A percentile compares a stretch with the other conserved stretches of the same genome.
Evolutionary conservation across 768 basidiomycete species (phyloP).

Genomic region (Leccinum subtestaceum): DNA sequence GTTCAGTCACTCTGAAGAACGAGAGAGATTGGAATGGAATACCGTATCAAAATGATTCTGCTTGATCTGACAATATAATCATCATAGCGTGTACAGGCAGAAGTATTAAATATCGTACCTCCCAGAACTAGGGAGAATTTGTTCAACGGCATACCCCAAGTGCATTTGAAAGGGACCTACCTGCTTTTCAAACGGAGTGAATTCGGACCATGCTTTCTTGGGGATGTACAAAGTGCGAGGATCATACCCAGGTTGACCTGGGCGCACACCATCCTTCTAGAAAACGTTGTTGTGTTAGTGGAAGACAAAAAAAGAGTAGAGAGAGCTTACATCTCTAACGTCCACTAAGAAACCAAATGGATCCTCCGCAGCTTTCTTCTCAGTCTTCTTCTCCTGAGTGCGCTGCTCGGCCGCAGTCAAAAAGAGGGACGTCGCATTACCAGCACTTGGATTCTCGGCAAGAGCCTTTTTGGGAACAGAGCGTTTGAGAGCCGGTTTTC

Average conservation of each 20-base stretch:
- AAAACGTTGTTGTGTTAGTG: neutral
- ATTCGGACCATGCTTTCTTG: constrained; percentile 66
- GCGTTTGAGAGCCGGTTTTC: constrained; percentile 36
- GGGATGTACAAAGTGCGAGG: constrained; percentile 86
- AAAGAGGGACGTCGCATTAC: constrained; percentile 44
- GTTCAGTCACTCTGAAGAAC: constrained; percentile 16
- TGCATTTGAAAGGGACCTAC: constrained; percentile 31
- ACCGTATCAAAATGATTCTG: constrained; percentile 60
- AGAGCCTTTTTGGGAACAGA: constrained; percentile 32
- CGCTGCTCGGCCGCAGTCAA: constrained; percentile 83
- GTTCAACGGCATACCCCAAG: neutral
- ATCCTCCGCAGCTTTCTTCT: constrained; percentile 76
- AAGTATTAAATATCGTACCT: constrained; percentile 41
- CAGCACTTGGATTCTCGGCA: constrained; percentile 27
- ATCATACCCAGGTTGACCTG: constrained; percentile 86
- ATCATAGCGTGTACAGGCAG: neutral
- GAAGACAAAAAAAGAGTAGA: neutral
- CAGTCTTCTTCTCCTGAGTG: constrained; percentile 71
- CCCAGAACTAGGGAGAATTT: constrained; percentile 57
- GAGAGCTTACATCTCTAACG: constrained; percentile 59
- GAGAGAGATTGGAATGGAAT: constrained; percentile 5
- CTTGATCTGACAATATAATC: constrained; percentile 71
- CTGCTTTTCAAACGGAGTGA: constrained; percentile 96
- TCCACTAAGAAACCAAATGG: constrained; percentile 75
- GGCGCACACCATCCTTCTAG: constrained; percentile 77